A percentile compares a stretch with the other conserved stretches of the same genome.
These are phyloP conservation scores for Moelleriella libera DNA, from an alignment of 2,329 filamentous ascomycete genomes.

Conservation along the genomic window DNA sequence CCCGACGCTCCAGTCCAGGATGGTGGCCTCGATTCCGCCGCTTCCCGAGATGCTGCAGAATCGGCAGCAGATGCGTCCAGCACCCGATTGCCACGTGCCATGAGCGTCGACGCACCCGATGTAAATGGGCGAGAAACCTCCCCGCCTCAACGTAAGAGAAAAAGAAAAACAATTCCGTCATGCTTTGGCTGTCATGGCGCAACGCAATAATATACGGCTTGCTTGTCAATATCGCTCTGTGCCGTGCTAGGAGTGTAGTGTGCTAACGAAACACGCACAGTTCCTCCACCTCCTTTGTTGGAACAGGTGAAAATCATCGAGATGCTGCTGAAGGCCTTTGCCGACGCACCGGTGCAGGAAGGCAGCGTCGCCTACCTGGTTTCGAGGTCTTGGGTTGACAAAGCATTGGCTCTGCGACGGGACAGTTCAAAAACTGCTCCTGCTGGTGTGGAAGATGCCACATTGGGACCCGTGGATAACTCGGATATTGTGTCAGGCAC, in stretches of 20 bases:
- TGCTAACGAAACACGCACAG: neutral
- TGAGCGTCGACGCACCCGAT: constrained; percentile 25
- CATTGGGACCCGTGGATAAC: constrained; percentile 75
- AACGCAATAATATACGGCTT: too few relatives aligned
- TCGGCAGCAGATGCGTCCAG: constrained; percentile 4
- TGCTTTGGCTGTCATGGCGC: too few relatives aligned
- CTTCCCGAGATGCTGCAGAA: constrained; percentile 12
- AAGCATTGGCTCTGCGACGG: constrained; percentile 49
- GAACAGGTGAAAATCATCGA: constrained; percentile 63
- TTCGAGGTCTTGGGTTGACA: constrained; percentile 64
- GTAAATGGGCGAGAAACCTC: constrained; percentile 5
- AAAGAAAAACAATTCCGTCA: too few relatives aligned
- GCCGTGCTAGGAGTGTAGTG: too few relatives aligned
- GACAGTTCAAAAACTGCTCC: constrained; percentile 40
- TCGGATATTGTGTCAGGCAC: constrained; percentile 60
- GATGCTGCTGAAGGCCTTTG: constrained; percentile 38
- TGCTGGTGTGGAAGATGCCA: constrained; percentile 44
- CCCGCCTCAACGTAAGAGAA: constrained; percentile 2
- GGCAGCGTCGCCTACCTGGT: constrained; percentile 67
- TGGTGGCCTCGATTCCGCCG: constrained; percentile 31
- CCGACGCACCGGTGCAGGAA: constrained; percentile 44
- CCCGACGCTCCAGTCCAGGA: constrained; percentile 27
- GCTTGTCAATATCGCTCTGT: too few relatives aligned
- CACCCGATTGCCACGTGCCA: constrained; percentile 19
- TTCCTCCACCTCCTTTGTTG: constrained; percentile 22